Conservation (phyloP, 768 basidiomycete species). For the Termitomyces sp. region DNA sequence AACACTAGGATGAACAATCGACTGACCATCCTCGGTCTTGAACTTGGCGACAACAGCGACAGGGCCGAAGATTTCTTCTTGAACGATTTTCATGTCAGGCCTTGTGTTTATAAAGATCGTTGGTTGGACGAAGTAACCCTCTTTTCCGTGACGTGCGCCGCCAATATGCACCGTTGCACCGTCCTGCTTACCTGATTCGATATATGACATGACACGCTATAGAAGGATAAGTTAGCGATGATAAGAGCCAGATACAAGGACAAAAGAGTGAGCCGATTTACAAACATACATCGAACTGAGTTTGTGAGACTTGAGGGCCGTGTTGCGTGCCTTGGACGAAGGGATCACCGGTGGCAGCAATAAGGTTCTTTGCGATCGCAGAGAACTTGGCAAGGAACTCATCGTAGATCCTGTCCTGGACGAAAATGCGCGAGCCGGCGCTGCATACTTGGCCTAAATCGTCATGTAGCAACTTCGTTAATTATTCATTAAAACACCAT, state of each 20-base stretch:
- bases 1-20: too few species aligned
- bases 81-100: conserved; percentile 62
- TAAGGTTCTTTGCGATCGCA: conserved; percentile 39
- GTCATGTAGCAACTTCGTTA: not conserved
- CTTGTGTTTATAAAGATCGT: conserved; percentile 64
- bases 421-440: conserved; percentile 80
- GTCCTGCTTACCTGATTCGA: too few species aligned
- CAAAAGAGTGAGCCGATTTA: too few species aligned
- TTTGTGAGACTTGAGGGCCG: conserved; percentile 64
- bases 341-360: conserved; percentile 52
- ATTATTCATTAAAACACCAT: not conserved
- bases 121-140: conserved; percentile 64
- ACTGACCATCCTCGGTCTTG: conserved; percentile 39
- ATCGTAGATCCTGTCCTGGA: conserved; percentile 77
- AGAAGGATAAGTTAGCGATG: too few species aligned
- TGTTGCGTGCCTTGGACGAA: conserved; percentile 42
- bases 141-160: too few species aligned
- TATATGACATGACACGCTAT: conserved; percentile 57
- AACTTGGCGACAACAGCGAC: conserved; percentile 71
- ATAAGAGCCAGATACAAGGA: too few species aligned
- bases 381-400: conserved; percentile 61
- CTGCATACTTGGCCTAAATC: conserved; percentile 38
- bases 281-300: conserved; percentile 57
- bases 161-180: too few species aligned
- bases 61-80: conserved; percentile 73